phyloP scores from a whole-genome alignment of 2,329 filamentous ascomycete genomes.

The Sporothrix humicola region DNA sequence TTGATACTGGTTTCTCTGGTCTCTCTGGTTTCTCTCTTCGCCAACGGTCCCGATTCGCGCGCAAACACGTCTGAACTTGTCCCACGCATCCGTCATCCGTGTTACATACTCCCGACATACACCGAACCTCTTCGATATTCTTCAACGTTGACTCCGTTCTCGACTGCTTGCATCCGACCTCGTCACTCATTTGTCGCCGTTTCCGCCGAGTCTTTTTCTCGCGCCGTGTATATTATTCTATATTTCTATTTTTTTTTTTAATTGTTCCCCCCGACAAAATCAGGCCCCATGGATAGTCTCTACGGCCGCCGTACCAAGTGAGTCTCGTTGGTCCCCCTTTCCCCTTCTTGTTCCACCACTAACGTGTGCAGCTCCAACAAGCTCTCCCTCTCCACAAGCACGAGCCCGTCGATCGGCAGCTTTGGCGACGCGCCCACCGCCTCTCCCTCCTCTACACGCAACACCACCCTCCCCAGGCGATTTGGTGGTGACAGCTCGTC shows the following conservation, averaged over 20 bases:
- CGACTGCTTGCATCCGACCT: background rate
- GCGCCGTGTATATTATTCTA: constrained; percentile 24
- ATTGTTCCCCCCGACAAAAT: constrained; percentile 37
- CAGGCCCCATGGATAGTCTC: constrained; percentile 62
- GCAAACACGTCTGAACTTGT: background rate
- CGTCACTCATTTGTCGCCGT: constrained; percentile 20
- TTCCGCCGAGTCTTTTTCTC: constrained; percentile 34
- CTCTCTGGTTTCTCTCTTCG: background rate
- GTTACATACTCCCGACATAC: background rate
- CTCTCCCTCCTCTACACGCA: constrained; percentile 60
- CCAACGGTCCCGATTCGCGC: constrained; percentile 12
- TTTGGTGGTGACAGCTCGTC: constrained; percentile 75
- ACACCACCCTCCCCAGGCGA: constrained; percentile 70
- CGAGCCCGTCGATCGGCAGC: constrained; percentile 32
- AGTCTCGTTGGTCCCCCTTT: constrained; percentile 44
- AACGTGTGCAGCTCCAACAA: constrained; percentile 71
- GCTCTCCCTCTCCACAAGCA: constrained; percentile 78
- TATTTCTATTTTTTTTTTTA: constrained; percentile 24
- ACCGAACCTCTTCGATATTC: background rate
- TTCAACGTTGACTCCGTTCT: background rate
- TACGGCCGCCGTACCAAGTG: constrained; percentile 88
- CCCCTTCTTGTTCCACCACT: no score
- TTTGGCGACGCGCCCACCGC: constrained; percentile 50
- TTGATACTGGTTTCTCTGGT: background rate
- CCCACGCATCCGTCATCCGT: constrained; percentile 25